phyloP scores from a whole-genome alignment of 192 early-diverging fungal genomes.

The Spinellus fusiger region DNA sequence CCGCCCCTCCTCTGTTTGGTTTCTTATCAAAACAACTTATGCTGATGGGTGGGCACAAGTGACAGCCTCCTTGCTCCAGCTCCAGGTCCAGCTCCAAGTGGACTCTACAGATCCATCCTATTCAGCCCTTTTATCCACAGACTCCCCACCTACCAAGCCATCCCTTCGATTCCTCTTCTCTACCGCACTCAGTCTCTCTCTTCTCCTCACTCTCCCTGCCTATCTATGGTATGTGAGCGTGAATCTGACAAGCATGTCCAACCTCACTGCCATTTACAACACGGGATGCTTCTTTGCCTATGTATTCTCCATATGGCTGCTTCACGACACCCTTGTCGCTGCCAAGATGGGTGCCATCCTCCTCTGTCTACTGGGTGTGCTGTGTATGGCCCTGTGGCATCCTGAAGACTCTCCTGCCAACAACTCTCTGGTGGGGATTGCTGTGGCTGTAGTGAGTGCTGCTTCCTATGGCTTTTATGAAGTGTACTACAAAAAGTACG shows the following conservation, averaged over 20 bases:
- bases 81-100: neutral
- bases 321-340: slow-evolving; percentile 55
- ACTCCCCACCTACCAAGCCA: neutral
- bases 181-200: slow-evolving; percentile 33
- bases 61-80: slow-evolving; percentile 1
- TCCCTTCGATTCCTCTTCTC: neutral
- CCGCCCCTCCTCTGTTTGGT: neutral
- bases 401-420: neutral
- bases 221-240: slow-evolving; percentile 80
- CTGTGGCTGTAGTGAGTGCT: slow-evolving; percentile 58
- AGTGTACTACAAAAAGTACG: slow-evolving; percentile 77
- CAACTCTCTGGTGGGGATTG: slow-evolving; percentile 33
- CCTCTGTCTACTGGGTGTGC: slow-evolving; percentile 64
- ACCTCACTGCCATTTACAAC: slow-evolving; percentile 79
- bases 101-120: slow-evolving; percentile 11
- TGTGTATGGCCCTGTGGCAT: slow-evolving; percentile 52
- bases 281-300: slow-evolving; percentile 81
- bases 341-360: slow-evolving; percentile 59
- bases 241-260: slow-evolving; percentile 66
- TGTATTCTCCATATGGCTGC: slow-evolving; percentile 64
- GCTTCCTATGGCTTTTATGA: slow-evolving; percentile 72
- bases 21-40: neutral
- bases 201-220: slow-evolving; percentile 57
- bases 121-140: neutral
- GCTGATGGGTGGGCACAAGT: neutral